These are phyloP conservation scores for Carpinus viminea DNA, from an alignment of 306 rosid species.

Conservation along the genomic window DNA sequence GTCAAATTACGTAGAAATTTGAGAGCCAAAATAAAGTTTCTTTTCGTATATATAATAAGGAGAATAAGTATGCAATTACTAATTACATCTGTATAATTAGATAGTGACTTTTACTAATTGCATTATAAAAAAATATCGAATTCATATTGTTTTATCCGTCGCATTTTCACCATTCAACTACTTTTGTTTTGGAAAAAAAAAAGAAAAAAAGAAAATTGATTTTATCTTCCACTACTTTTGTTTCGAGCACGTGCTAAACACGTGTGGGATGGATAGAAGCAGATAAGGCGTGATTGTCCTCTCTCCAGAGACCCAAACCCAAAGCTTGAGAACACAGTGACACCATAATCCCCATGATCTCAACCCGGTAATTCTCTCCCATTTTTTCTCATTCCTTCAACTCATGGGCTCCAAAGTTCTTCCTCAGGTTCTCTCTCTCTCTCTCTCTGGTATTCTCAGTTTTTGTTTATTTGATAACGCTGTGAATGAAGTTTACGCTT, in stretches of 20 bases:
- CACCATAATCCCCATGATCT: background rate
- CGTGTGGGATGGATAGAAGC: slow-evolving; percentile 5
- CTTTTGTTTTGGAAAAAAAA: no score
- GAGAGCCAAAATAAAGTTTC: no score
- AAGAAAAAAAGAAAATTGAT: no score
- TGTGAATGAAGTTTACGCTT: background rate
- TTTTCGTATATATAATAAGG: no score
- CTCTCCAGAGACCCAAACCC: background rate
- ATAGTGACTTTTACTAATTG: no score
- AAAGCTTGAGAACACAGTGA: background rate
- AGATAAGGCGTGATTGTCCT: background rate
- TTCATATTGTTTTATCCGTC: no score
- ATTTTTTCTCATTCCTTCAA: background rate
- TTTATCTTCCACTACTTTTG: no score
- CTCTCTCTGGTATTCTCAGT: background rate
- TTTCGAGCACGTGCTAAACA: background rate
- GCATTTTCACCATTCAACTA: no score
- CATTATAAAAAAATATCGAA: no score
- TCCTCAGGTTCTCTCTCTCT: background rate
- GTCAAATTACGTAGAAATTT: no score
- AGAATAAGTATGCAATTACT: no score
- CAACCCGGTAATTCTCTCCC: background rate
- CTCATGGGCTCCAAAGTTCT: background rate
- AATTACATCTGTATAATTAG: no score
- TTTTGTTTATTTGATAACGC: background rate